A percentile compares a stretch with the other conserved stretches of the same genome.
These are phyloP conservation scores for Colletotrichum sp. DNA, from an alignment of 2,329 filamentous ascomycete genomes.

Conservation along the genomic window DNA sequence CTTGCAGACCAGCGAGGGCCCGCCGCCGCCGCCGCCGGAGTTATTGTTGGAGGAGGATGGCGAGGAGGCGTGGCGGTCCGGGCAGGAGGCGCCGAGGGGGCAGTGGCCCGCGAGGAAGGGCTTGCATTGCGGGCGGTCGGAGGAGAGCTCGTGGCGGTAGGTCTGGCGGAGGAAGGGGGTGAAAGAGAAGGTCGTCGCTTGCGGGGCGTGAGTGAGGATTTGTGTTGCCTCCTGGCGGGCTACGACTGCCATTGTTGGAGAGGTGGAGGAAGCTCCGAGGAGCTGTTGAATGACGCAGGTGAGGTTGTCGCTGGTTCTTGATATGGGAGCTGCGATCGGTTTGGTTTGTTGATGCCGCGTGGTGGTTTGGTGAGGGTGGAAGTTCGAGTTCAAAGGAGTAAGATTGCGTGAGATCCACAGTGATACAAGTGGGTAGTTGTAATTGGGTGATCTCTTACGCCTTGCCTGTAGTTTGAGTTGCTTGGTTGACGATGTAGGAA, in stretches of 20 bases:
- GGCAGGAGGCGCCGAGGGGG: conserved; percentile 81
- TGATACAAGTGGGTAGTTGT: no score
- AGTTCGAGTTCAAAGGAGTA: no score
- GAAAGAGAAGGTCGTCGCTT: conserved; percentile 78
- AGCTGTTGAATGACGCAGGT: neutral
- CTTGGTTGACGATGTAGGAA: no score
- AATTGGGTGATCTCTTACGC: no score
- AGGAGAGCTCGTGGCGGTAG: conserved; percentile 83
- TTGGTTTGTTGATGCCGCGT: neutral
- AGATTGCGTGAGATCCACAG: no score
- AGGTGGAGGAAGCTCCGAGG: conserved; percentile 16
- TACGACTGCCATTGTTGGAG: conserved; percentile 28
- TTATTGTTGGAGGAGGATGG: conserved; percentile 29
- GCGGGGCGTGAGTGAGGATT: conserved; percentile 63
- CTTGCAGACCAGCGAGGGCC: conserved; percentile 91
- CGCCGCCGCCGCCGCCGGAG: conserved; percentile 36
- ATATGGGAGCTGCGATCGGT: neutral
- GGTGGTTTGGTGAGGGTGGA: neutral
- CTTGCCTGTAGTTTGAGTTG: no score
- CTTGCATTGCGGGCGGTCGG: conserved; percentile 82
- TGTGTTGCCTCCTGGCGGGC: conserved; percentile 32
- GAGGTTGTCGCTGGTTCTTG: neutral
- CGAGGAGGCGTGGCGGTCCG: conserved; percentile 75
- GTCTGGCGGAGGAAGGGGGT: conserved; percentile 82
- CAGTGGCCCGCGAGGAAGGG: conserved; percentile 87